Evolutionary conservation across 2,329 filamentous ascomycete genomes (phyloP).

Genomic region (Periconia sp.): DNA sequence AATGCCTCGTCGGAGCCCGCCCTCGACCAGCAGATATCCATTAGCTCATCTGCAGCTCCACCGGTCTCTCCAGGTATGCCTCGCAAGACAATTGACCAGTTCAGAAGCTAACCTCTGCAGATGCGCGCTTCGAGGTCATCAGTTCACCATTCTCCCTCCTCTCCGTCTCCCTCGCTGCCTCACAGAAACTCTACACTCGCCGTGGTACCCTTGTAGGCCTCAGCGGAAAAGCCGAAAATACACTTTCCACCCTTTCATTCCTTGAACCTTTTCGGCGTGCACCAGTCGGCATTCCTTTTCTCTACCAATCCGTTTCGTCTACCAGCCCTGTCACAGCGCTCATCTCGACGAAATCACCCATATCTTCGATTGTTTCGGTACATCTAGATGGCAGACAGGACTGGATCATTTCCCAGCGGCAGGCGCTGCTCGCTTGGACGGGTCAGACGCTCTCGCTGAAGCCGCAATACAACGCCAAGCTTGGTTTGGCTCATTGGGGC

Average conservation of each 20-base stretch:
- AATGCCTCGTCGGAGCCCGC: slow-evolving; percentile 48
- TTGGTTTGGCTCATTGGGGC: slow-evolving; percentile 89
- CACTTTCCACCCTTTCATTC: slow-evolving; percentile 85
- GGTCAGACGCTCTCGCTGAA: slow-evolving; percentile 81
- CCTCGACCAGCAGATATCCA: slow-evolving; percentile 37
- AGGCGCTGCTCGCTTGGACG: slow-evolving; percentile 94
- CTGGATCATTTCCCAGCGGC: slow-evolving; percentile 90
- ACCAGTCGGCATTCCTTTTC: slow-evolving; percentile 84
- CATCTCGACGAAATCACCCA: slow-evolving; percentile 84
- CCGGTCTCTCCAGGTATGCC: slow-evolving; percentile 35
- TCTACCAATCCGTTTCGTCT: slow-evolving; percentile 88
- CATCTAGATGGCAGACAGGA: slow-evolving; percentile 92
- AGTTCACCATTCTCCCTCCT: slow-evolving; percentile 92
- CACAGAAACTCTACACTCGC: slow-evolving; percentile 90
- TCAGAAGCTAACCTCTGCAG: slow-evolving; percentile 54
- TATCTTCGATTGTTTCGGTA: slow-evolving; percentile 85
- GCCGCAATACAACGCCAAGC: slow-evolving; percentile 74
- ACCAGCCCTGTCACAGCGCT: slow-evolving; percentile 87
- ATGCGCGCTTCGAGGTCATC: slow-evolving; percentile 93
- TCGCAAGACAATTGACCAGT: not conserved
- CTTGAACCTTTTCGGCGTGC: slow-evolving; percentile 84
- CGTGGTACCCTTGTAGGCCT: slow-evolving; percentile 90
- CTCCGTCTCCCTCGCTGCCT: slow-evolving; percentile 90
- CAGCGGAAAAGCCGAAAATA: slow-evolving; percentile 88
- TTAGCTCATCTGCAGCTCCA: slow-evolving; percentile 26